Percentiles rank a stretch among this genome's conserved stretches.
Conservation (phyloP, 1,284 basidiomycete genomes). For the Peniophora sp. region DNA sequence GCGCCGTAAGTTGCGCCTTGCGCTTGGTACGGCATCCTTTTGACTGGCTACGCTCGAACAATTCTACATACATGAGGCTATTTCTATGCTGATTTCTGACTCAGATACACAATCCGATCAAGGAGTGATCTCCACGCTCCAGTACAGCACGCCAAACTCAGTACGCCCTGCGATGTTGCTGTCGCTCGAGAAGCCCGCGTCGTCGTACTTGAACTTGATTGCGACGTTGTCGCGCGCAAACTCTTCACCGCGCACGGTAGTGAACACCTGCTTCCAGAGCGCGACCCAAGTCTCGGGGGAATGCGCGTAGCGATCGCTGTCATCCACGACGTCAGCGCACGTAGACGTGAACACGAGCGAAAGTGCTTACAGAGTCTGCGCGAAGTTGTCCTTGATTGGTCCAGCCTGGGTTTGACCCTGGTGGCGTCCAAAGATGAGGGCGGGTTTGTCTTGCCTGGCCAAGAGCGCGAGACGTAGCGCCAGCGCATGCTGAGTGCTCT, state of each 20-base stretch:
- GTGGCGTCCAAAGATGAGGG: slow-evolving; percentile 14
- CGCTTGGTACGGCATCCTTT: too few relatives aligned
- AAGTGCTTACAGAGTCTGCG: too few relatives aligned
- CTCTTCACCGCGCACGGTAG: slow-evolving; percentile 4
- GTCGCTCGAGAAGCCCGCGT: too few relatives aligned
- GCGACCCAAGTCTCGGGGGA: slow-evolving; percentile 10
- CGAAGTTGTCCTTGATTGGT: slow-evolving; percentile 6
- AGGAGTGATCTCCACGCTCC: neutral
- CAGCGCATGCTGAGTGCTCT: slow-evolving; percentile 15
- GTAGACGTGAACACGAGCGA: too few relatives aligned
- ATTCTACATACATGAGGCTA: neutral
- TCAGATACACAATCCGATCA: too few relatives aligned
- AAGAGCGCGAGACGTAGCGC: slow-evolving; percentile 14
- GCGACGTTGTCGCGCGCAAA: slow-evolving; percentile 4
- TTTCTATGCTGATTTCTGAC: neutral
- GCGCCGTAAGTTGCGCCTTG: too few relatives aligned
- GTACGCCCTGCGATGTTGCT: neutral
- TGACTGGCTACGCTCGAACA: too few relatives aligned
- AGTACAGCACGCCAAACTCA: neutral
- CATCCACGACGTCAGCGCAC: neutral
- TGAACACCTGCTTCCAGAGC: slow-evolving; percentile 11
- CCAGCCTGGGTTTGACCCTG: slow-evolving; percentile 10
- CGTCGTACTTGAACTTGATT: slow-evolving; percentile 2
- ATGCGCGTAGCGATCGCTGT: slow-evolving; percentile 13
- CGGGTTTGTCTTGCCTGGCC: slow-evolving; percentile 5